Evolutionary conservation across 495 filamentous ascomycete species (phyloP).

Genomic region (Penicillium diatomitis): DNA sequence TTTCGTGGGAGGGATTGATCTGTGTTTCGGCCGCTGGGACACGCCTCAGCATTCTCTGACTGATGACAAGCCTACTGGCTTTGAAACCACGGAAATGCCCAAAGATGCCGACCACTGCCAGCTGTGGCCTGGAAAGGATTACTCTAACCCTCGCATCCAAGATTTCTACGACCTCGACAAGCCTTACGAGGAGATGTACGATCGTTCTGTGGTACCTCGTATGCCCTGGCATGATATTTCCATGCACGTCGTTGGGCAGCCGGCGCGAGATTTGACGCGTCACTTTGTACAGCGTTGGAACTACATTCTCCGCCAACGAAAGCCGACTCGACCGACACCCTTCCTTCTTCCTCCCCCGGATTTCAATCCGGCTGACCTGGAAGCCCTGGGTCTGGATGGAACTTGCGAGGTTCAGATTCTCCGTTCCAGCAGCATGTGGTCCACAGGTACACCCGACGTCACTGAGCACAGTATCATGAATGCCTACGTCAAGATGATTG

Average conservation of each 20-base stretch:
- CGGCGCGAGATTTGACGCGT: slow-evolving; percentile 84
- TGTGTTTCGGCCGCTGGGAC: slow-evolving; percentile 98
- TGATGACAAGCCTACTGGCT: slow-evolving; percentile 92
- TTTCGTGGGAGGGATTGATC: slow-evolving; percentile 92
- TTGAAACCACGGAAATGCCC: slow-evolving; percentile 64
- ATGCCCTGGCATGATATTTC: slow-evolving; percentile 99
- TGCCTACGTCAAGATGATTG: slow-evolving; percentile 90
- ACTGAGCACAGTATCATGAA: slow-evolving; percentile 92
- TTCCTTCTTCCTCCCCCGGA: slow-evolving; percentile 91
- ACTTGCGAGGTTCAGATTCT: slow-evolving; percentile 96
- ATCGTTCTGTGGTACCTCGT: slow-evolving; percentile 71
- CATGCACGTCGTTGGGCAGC: slow-evolving; percentile 97
- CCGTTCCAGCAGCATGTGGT: slow-evolving; percentile 84
- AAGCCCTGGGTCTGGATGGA: slow-evolving; percentile 77
- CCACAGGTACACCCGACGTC: slow-evolving; percentile 70
- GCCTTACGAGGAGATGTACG: slow-evolving; percentile 99
- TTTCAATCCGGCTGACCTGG: slow-evolving; percentile 73
- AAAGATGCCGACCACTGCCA: slow-evolving; percentile 94
- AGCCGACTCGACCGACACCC: slow-evolving; percentile 87
- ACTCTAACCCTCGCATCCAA: slow-evolving; percentile 89
- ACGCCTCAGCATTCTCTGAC: slow-evolving; percentile 82
- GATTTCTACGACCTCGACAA: slow-evolving; percentile 93
- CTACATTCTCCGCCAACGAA: slow-evolving; percentile 87
- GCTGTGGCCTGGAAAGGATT: slow-evolving; percentile 96
- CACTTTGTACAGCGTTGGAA: slow-evolving; percentile 99